phyloP scores from a whole-genome alignment of 2,329 filamentous ascomycete genomes.

The Chrysoporthe puriensis region DNA sequence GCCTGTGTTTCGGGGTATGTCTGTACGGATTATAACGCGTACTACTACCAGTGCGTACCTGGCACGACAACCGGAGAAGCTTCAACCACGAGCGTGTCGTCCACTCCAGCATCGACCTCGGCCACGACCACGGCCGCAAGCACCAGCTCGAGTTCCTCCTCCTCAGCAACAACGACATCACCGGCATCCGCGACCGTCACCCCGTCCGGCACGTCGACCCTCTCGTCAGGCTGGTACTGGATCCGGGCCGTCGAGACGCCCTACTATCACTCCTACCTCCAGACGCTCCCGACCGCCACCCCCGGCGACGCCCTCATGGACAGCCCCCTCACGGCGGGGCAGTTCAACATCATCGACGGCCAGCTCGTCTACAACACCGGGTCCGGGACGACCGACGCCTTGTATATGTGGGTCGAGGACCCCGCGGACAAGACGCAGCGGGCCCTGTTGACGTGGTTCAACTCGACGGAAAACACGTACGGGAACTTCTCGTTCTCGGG shows the following conservation, averaged over 20 bases:
- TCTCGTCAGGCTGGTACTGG: constrained; percentile 55
- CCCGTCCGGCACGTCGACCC: constrained; percentile 36
- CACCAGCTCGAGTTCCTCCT: constrained; percentile 2
- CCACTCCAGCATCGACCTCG: background rate
- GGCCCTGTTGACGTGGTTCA: constrained; percentile 53
- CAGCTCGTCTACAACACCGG: constrained; percentile 54
- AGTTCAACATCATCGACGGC: constrained; percentile 55
- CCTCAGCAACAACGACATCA: constrained; percentile 18
- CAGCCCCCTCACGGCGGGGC: constrained; percentile 53
- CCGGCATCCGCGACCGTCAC: constrained; percentile 16
- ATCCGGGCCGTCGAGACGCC: constrained; percentile 57
- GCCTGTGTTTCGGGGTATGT: constrained; percentile 30
- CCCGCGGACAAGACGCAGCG: constrained; percentile 47
- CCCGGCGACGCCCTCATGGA: constrained; percentile 51
- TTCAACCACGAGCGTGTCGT: background rate
- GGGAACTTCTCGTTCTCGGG: constrained; percentile 58
- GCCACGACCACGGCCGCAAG: background rate
- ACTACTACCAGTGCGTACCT: constrained; percentile 27
- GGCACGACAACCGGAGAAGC: constrained; percentile 1
- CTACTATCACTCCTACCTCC: constrained; percentile 56
- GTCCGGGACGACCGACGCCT: constrained; percentile 34
- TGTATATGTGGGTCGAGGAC: constrained; percentile 49
- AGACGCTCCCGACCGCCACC: constrained; percentile 42
- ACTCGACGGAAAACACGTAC: constrained; percentile 50
- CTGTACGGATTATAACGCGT: constrained; percentile 32